These are phyloP conservation scores for Phialophora macrospora DNA, from an alignment of 2,329 filamentous ascomycete genomes.

Conservation along the genomic window DNA sequence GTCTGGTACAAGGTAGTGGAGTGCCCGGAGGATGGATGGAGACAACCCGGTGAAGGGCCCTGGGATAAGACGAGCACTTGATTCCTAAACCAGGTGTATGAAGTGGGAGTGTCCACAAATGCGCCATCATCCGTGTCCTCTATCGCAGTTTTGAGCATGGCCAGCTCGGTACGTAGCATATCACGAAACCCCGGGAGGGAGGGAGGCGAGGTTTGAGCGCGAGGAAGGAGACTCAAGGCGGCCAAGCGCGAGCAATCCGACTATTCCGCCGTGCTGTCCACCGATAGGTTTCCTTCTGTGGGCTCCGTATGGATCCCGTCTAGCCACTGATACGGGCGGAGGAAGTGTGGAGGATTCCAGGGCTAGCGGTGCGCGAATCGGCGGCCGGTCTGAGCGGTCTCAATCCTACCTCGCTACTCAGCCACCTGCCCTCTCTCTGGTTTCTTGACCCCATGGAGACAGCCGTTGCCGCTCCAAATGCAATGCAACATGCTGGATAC, in stretches of 20 bases:
- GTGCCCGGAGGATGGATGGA: constrained; percentile 20
- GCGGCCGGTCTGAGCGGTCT: constrained; percentile 8
- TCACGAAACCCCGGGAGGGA: constrained; percentile 5
- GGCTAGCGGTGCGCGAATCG: constrained; percentile 10
- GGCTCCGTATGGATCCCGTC: constrained; percentile 6
- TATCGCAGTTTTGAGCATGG: constrained; percentile 19
- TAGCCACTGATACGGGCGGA: constrained; percentile 17
- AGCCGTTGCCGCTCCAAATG: constrained; percentile 10
- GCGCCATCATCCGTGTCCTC: constrained; percentile 12
- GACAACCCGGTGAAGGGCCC: constrained; percentile 14
- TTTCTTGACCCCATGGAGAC: constrained; percentile 12
- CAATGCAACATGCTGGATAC: constrained; percentile 24
- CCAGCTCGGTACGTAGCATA: constrained; percentile 11
- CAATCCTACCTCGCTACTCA: constrained; percentile 32
- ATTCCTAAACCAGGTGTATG: constrained; percentile 8
- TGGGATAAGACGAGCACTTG: constrained; percentile 18
- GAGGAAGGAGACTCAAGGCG: not conserved
- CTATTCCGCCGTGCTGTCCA: constrained; percentile 23
- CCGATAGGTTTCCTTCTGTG: constrained; percentile 18
- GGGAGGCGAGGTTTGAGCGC: constrained; percentile 23
- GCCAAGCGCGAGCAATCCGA: constrained; percentile 24
- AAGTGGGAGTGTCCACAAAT: constrained; percentile 16
- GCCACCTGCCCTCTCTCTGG: constrained; percentile 4
- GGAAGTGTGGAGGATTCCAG: constrained; percentile 17
- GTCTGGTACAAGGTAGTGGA: constrained; percentile 26